phyloP scores from a whole-genome alignment of 352 stramenopile species.

The Phytophthora rubi region DNA sequence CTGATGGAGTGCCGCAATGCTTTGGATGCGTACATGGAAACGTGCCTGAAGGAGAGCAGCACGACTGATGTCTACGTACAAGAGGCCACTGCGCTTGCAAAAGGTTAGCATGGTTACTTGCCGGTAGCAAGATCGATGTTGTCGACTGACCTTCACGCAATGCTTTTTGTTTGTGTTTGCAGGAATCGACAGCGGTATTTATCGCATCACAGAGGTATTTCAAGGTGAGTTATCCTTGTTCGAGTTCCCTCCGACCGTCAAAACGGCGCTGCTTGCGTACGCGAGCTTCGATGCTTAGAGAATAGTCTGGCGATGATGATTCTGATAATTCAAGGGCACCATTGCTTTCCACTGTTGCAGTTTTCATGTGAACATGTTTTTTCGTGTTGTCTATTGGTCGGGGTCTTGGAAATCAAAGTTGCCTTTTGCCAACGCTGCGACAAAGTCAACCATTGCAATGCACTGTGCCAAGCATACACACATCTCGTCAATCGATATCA shows the following conservation, averaged over 20 bases:
- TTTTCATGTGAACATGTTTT: slow-evolving; percentile 2
- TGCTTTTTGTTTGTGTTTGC: slow-evolving; percentile 4
- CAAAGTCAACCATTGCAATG: slow-evolving; percentile 60
- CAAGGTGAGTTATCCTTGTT: slow-evolving; percentile 66
- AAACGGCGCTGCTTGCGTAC: slow-evolving; percentile 58
- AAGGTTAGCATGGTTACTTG: slow-evolving; percentile 43
- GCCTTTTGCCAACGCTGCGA: slow-evolving; percentile 40
- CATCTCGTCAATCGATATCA: slow-evolving; percentile 10
- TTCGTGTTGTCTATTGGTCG: slow-evolving; percentile 3
- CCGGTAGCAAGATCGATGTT: not conserved
- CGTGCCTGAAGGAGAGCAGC: slow-evolving; percentile 66
- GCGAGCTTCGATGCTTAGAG: slow-evolving; percentile 51
- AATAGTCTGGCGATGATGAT: slow-evolving; percentile 20
- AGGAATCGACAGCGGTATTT: slow-evolving; percentile 83
- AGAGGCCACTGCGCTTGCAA: slow-evolving; percentile 61
- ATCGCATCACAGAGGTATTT: slow-evolving; percentile 78
- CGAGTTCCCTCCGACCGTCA: slow-evolving; percentile 53
- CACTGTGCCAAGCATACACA: slow-evolving; percentile 24
- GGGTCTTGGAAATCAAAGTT: slow-evolving; percentile 51
- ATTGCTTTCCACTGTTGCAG: slow-evolving; percentile 26
- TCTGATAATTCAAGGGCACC: slow-evolving; percentile 24
- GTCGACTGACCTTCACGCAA: slow-evolving; percentile 10
- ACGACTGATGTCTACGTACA: slow-evolving; percentile 67
- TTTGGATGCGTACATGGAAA: slow-evolving; percentile 73
- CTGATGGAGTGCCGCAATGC: slow-evolving; percentile 72